Evolutionary conservation across 1,139 yeast genomes (phyloP).

Genomic region (Meyerozyma smithsonii): DNA sequence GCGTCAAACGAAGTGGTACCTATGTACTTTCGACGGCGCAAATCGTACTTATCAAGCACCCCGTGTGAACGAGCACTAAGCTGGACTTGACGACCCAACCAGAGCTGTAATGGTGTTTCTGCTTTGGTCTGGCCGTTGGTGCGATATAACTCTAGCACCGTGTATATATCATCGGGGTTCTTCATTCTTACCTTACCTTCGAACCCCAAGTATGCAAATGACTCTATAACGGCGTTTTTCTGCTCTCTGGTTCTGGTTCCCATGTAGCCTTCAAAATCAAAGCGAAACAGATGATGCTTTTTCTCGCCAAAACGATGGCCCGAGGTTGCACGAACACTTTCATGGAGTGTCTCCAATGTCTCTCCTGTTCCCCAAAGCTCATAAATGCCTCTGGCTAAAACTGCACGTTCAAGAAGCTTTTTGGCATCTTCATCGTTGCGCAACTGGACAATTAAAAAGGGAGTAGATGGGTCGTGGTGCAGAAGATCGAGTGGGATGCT

Average conservation of each 20-base stretch:
- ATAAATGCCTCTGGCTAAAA: slow-evolving; percentile 71
- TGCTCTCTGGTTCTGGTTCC: slow-evolving; percentile 56
- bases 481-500: slow-evolving; percentile 56
- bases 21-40: slow-evolving; percentile 77
- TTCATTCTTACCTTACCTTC: slow-evolving; percentile 78
- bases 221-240: slow-evolving; percentile 63
- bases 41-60: slow-evolving; percentile 71
- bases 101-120: slow-evolving; percentile 50
- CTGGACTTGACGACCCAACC: slow-evolving; percentile 74
- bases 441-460: slow-evolving; percentile 67
- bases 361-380: slow-evolving; percentile 80
- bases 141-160: slow-evolving; percentile 70
- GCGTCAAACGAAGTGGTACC: slow-evolving; percentile 98
- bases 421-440: slow-evolving; percentile 64
- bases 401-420: slow-evolving; percentile 59
- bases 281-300: slow-evolving; percentile 58
- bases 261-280: slow-evolving; percentile 73
- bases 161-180: slow-evolving; percentile 66
- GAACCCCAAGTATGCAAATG: slow-evolving; percentile 65
- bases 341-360: slow-evolving; percentile 54
- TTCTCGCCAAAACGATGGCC: slow-evolving; percentile 26
- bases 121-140: slow-evolving; percentile 49
- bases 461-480: slow-evolving; percentile 53
- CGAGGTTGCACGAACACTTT: slow-evolving; percentile 36
- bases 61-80: slow-evolving; percentile 58